These are phyloP conservation scores for Phoma sp. DNA, from an alignment of 2,329 filamentous ascomycete genomes.

Conservation along the genomic window DNA sequence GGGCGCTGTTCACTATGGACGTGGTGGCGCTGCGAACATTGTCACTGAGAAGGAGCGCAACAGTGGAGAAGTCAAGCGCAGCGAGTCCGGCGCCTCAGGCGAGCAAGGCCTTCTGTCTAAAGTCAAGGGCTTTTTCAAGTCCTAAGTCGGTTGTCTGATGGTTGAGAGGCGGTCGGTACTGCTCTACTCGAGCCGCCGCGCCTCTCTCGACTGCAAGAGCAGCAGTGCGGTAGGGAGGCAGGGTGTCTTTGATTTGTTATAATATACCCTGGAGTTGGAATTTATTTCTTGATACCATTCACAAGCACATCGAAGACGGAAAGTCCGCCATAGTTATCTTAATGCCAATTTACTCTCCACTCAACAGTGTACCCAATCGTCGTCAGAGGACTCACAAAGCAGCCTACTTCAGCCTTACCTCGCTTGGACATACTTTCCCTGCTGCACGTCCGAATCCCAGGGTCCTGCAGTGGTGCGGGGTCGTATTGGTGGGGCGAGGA, in stretches of 20 bases:
- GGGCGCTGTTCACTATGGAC: constrained; percentile 69
- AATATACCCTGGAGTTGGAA: constrained; percentile 17
- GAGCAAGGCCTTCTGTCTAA: constrained; percentile 56
- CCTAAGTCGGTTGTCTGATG: neutral
- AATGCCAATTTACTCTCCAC: neutral
- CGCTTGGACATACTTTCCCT: neutral
- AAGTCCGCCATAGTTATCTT: neutral
- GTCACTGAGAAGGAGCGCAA: constrained; percentile 45
- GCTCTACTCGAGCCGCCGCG: neutral
- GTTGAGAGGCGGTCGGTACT: neutral
- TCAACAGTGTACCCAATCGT: neutral
- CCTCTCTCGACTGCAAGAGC: neutral
- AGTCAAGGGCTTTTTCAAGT: constrained; percentile 60
- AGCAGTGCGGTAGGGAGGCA: neutral
- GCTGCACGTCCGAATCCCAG: neutral
- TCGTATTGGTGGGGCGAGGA: neutral
- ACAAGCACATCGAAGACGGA: constrained; percentile 1
- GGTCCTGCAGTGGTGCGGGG: constrained; percentile 7
- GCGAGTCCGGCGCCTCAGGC: constrained; percentile 19
- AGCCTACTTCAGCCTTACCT: neutral
- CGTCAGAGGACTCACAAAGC: neutral
- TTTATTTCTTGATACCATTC: constrained; percentile 15
- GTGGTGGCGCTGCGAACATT: constrained; percentile 76
- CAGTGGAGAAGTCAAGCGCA: constrained; percentile 43
- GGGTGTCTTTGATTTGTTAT: constrained; percentile 17